phyloP scores from a whole-genome alignment of 768 basidiomycete species.

The Termitomyces sp. region DNA sequence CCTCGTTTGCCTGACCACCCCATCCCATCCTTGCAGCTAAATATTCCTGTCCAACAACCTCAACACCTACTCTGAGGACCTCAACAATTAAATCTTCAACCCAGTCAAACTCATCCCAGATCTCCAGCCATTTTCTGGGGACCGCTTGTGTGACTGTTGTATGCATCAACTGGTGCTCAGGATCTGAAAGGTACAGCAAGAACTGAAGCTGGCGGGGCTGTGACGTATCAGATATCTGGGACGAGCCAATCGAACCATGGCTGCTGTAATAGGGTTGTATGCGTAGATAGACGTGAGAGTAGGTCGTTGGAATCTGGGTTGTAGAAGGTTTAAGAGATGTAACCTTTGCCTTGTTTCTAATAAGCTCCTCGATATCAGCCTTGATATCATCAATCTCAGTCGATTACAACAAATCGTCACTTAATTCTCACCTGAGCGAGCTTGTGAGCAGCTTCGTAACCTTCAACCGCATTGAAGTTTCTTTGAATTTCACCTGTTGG shows the following conservation, averaged over 20 bases:
- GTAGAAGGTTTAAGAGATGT: conserved; percentile 26
- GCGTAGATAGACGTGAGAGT: conserved; percentile 89
- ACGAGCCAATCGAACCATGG: conserved; percentile 29
- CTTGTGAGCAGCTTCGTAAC: conserved; percentile 79
- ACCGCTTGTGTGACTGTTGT: conserved; percentile 80
- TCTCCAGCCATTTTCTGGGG: conserved; percentile 78
- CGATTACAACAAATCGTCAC: not conserved
- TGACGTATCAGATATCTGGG: conserved; percentile 26
- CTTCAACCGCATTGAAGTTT: conserved; percentile 79
- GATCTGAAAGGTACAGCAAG: conserved; percentile 69
- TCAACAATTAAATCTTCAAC: conserved; percentile 95
- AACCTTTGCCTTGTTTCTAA: conserved; percentile 51
- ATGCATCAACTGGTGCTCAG: conserved; percentile 69
- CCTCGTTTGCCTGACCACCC: conserved; percentile 26
- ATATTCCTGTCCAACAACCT: conserved; percentile 91
- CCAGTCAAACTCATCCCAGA: conserved; percentile 94
- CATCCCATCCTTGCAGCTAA: conserved; percentile 84
- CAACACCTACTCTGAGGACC: conserved; percentile 74
- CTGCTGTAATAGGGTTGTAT: conserved; percentile 79
- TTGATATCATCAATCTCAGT: conserved; percentile 20
- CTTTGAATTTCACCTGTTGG: conserved; percentile 53
- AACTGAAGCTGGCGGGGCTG: conserved; percentile 56
- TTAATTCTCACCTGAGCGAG: conserved; percentile 61
- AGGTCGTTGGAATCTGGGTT: conserved; percentile 57
- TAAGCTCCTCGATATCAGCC: conserved; percentile 75